Evolutionary conservation across 345 rosid genomes (phyloP).

Genomic region (Hibiscus trionum): DNA sequence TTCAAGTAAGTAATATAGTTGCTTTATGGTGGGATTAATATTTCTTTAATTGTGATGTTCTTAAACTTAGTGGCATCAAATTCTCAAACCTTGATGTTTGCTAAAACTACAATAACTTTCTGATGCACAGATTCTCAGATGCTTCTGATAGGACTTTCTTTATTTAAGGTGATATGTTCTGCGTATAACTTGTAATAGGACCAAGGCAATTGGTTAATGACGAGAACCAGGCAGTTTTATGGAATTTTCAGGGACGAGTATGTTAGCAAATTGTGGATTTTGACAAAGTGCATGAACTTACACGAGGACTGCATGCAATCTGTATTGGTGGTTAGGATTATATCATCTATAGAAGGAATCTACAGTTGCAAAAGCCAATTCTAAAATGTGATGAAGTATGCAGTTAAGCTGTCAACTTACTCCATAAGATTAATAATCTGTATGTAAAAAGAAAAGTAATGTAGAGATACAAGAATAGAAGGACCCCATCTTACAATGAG

Average conservation of each 20-base stretch:
- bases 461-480: neutral
- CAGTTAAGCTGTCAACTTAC: neutral
- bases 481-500: neutral
- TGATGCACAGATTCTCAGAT: neutral
- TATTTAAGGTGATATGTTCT: neutral
- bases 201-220: neutral
- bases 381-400: neutral
- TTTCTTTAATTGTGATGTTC: neutral
- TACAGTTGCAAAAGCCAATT: slow-evolving; percentile 1
- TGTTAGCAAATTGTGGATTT: neutral
- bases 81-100: neutral
- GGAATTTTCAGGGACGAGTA: neutral
- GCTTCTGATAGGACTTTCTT: neutral
- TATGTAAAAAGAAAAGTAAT: neutral
- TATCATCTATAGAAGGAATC: neutral
- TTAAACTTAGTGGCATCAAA: neutral
- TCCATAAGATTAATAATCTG: neutral
- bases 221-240: neutral
- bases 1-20: slow-evolving; percentile 55
- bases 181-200: neutral
- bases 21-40: neutral
- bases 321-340: neutral
- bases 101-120: neutral
- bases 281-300: neutral
- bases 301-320: neutral